A percentile compares a stretch with the other conserved stretches of the same genome.
Conservation (phyloP, 202 grass and related monocot species). For the Bolboschoenoplectus hybrid region DNA sequence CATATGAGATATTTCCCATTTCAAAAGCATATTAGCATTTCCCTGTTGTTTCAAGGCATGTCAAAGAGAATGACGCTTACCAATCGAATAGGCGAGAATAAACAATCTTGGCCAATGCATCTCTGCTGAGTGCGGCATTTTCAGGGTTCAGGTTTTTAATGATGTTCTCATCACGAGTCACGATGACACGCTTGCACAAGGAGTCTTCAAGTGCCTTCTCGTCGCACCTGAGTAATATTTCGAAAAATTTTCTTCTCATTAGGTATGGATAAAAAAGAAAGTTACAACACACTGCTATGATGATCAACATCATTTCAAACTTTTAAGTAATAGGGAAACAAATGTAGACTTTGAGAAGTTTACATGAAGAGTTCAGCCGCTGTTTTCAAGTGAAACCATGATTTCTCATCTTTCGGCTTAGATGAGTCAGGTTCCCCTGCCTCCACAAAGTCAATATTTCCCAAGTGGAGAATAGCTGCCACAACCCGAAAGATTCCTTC, state of each 20-base stretch:
- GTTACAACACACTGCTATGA: slow-evolving; percentile 24
- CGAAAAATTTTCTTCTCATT: slow-evolving; percentile 23
- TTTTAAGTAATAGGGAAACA: slow-evolving; percentile 9
- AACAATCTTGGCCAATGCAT: slow-evolving; percentile 90
- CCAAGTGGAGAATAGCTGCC: slow-evolving; percentile 92
- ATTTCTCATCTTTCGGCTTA: slow-evolving; percentile 91
- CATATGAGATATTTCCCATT: slow-evolving; percentile 4
- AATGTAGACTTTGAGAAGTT: slow-evolving; percentile 36
- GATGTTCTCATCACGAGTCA: slow-evolving; percentile 95
- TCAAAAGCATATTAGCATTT: background rate
- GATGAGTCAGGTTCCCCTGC: slow-evolving; percentile 83
- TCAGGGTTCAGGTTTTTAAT: slow-evolving; percentile 79
- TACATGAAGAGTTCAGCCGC: slow-evolving; percentile 94
- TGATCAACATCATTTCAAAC: slow-evolving; percentile 18
- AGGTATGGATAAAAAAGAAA: slow-evolving; percentile 27
- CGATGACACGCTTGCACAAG: slow-evolving; percentile 91
- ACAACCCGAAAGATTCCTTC: slow-evolving; percentile 95
- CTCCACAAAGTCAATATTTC: slow-evolving; percentile 90
- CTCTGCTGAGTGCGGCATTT: slow-evolving; percentile 81
- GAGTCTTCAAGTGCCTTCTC: slow-evolving; percentile 80
- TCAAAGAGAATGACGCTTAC: slow-evolving; percentile 45
- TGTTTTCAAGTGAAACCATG: slow-evolving; percentile 80
- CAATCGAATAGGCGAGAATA: slow-evolving; percentile 97
- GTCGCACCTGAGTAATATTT: slow-evolving; percentile 61
- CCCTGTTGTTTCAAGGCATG: background rate